Percentiles rank a stretch among this genome's conserved stretches.
Evolutionary conservation across 2,329 filamentous ascomycete species (phyloP).

Genomic region (Penicillium corylophilum): DNA sequence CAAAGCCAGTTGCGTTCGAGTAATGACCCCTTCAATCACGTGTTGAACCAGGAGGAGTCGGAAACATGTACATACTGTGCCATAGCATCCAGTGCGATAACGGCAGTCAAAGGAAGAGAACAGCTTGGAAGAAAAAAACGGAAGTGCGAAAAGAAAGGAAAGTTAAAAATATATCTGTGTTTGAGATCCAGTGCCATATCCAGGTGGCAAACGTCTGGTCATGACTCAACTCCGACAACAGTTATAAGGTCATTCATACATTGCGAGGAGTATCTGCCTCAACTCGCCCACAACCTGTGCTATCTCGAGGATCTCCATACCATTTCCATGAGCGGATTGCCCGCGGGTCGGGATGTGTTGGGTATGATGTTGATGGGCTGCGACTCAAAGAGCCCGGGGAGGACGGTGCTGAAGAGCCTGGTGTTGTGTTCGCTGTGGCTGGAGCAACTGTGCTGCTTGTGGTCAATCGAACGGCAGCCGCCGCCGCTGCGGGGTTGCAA

Average conservation of each 20-base stretch:
- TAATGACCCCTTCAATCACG: neutral
- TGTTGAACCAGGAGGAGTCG: neutral
- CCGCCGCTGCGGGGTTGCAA: conserved; percentile 29
- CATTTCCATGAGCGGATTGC: conserved; percentile 11
- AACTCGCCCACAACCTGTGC: conserved; percentile 20
- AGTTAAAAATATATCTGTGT: neutral
- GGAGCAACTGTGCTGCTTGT: conserved; percentile 3
- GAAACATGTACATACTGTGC: neutral
- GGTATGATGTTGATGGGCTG: conserved; percentile 28
- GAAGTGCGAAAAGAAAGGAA: neutral
- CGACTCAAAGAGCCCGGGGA: conserved; percentile 28
- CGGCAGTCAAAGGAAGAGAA: neutral
- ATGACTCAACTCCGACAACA: neutral
- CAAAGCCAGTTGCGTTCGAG: neutral
- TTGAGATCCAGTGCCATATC: neutral
- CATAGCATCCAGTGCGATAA: neutral
- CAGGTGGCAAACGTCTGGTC: neutral
- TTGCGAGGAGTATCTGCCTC: conserved; percentile 19
- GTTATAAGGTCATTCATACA: conserved; percentile 7
- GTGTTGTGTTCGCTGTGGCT: conserved; percentile 17
- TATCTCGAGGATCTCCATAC: conserved; percentile 16
- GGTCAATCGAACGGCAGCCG: conserved; percentile 5
- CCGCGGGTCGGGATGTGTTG: conserved; percentile 17
- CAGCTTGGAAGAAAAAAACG: neutral
- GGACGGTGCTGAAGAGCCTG: conserved; percentile 20